Evolutionary conservation across 1,284 basidiomycete species (phyloP), one percentile per base, ranked within the genome.

Genomic region (Tremellales sp.): DNA sequence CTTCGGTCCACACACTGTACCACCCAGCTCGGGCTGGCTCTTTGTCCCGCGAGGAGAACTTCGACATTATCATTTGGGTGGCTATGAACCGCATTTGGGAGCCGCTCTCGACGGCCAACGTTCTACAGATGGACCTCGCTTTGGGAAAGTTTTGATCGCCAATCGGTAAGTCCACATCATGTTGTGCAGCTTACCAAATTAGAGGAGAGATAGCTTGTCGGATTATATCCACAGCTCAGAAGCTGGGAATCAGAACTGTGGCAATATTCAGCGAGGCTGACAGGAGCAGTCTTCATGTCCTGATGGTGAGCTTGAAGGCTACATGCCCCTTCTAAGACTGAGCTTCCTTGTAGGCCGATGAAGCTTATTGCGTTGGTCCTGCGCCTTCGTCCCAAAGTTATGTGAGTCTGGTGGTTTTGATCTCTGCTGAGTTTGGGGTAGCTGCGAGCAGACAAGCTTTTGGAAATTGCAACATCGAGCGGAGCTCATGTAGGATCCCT

Each of bases 211-310:
- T 97, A 53, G 91, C 92, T 6, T 94, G 91, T 68, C 82, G 93
- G 35, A 87, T 97, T 42, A 94, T 95, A 46, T 82, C 87, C 18
- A 95, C 92, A 0, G 88, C 89, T 5, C 82, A 78, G 67, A 85
- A 85, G 61, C 76, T 95, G 1, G 91, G 91, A 0, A 85, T 97
- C 61, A 83, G 81, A 75, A 92, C 88, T 0, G 92, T 95, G 14
- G 91, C 91, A 1, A 87, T 97, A 7, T 97, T 86, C 67, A 89
- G 86, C 48, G 87, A 93, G 43, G 88, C 83, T 12, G 93, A 97
- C 62, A 80, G 77, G 37, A 76, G 84, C 59, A 80, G 88, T 1
- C 72, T 92, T 55, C 92, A 95, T 71, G 91, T 91, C 22, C 52
- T 66, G 47, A 67, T 74, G 66, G 71, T 64, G 40, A 32, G 59